phyloP scores from a whole-genome alignment of 306 rosid genomes.

The Inga leiocalycina region DNA sequence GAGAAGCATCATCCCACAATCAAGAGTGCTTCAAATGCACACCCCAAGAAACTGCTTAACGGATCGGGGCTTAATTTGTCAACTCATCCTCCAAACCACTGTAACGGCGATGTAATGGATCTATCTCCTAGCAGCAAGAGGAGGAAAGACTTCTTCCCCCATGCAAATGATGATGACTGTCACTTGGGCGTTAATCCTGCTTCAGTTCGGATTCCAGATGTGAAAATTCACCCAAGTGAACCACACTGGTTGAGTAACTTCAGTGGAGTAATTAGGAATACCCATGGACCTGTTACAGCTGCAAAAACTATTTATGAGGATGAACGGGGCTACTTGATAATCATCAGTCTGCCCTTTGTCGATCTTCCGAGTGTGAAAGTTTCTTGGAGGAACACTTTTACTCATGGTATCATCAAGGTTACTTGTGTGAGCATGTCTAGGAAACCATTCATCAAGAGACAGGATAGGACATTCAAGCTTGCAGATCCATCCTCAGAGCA shows the following conservation, averaged over 20 bases:
- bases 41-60: conserved; percentile 55
- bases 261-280: conserved; percentile 57
- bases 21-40: conserved; percentile 43
- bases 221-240: conserved; percentile 49
- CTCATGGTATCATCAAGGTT: conserved; percentile 62
- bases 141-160: conserved; percentile 56
- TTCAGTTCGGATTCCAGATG: conserved; percentile 40
- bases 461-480: conserved; percentile 65
- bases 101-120: conserved; percentile 47
- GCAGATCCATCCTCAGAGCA: conserved; percentile 64
- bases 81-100: conserved; percentile 49
- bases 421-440: conserved; percentile 61
- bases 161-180: conserved; percentile 49
- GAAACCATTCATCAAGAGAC: conserved; percentile 54
- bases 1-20: conserved; percentile 50
- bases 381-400: conserved; percentile 62
- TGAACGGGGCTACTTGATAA: conserved; percentile 57
- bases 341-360: conserved; percentile 59
- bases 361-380: conserved; percentile 67
- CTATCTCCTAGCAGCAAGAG: conserved; percentile 48
- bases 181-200: conserved; percentile 45
- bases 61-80: conserved; percentile 64
- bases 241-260: conserved; percentile 56
- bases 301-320: conserved; percentile 69
- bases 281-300: conserved; percentile 58